Conservation (phyloP, 2,329 filamentous ascomycete genomes). For the Penicillium sp. region DNA sequence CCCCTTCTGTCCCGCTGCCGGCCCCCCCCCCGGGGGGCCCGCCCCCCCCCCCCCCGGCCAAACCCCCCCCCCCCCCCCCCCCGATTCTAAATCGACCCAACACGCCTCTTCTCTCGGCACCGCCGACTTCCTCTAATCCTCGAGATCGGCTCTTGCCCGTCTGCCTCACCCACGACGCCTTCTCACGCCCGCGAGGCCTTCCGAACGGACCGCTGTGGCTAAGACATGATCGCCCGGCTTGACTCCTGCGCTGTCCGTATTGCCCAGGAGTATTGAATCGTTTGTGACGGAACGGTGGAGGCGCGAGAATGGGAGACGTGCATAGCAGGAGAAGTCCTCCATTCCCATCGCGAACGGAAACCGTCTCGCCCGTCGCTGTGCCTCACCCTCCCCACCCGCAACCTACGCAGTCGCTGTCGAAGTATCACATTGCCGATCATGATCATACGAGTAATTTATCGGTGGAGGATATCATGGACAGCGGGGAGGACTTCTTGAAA, state of each 20-base stretch:
- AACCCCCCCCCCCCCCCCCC: no score
- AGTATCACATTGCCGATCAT: constrained; percentile 20
- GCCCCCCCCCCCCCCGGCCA: not conserved
- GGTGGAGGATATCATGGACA: constrained; percentile 14
- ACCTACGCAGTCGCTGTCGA: constrained; percentile 27
- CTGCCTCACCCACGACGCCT: constrained; percentile 1
- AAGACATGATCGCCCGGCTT: constrained; percentile 39
- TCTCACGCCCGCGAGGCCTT: constrained; percentile 4
- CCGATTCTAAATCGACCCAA: constrained; percentile 8
- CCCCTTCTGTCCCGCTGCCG: no score
- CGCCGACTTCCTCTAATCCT: constrained; percentile 5
- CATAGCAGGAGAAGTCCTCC: constrained; percentile 43
- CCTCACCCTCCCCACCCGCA: constrained; percentile 30
- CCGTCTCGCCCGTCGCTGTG: constrained; percentile 34
- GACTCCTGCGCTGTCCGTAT: constrained; percentile 34
- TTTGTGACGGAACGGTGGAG: constrained; percentile 33
- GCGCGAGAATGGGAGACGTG: constrained; percentile 39
- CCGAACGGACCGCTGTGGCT: constrained; percentile 30
- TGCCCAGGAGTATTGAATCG: constrained; percentile 36
- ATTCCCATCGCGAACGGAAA: constrained; percentile 43
- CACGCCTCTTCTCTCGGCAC: constrained; percentile 1
- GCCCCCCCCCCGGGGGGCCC: no score
- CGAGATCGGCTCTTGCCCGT: constrained; percentile 2
- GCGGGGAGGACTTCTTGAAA: constrained; percentile 12
- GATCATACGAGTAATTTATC: constrained; percentile 18